Percentiles rank a stretch among this genome's conserved stretches.
Evolutionary conservation across 1,284 basidiomycete species (phyloP).

Genomic region (Singerocomus inundabilis): DNA sequence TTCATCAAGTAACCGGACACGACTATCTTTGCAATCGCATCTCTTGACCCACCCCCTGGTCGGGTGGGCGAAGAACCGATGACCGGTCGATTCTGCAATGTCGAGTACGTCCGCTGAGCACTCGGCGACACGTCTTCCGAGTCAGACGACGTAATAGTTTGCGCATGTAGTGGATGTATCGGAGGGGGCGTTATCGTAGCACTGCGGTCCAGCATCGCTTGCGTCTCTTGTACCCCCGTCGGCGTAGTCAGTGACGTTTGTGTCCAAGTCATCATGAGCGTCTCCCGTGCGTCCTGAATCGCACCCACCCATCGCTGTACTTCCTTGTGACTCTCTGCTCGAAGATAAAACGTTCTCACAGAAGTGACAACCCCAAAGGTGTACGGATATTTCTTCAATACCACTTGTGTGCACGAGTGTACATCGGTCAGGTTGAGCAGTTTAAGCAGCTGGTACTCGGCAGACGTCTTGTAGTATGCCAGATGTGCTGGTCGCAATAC

Average conservation of each 20-base stretch:
- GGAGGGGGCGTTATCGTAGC: slow-evolving; percentile 47
- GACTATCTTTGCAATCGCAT: slow-evolving; percentile 72
- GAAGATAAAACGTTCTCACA: slow-evolving; percentile 90
- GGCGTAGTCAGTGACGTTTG: slow-evolving; percentile 50
- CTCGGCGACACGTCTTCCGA: slow-evolving; percentile 65
- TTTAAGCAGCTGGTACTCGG: slow-evolving; percentile 89
- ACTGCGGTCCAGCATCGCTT: slow-evolving; percentile 26
- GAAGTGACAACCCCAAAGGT: slow-evolving; percentile 93
- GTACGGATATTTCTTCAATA: slow-evolving; percentile 87
- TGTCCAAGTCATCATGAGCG: slow-evolving; percentile 59
- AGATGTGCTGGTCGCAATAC: slow-evolving; percentile 89
- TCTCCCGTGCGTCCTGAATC: slow-evolving; percentile 76
- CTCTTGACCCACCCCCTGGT: slow-evolving; percentile 25
- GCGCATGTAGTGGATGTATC: slow-evolving; percentile 32
- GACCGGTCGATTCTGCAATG: slow-evolving; percentile 40
- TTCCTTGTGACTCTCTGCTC: slow-evolving; percentile 71
- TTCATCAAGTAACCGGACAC: slow-evolving; percentile 95
- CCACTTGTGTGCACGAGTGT: slow-evolving; percentile 86
- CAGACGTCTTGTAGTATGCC: slow-evolving; percentile 95
- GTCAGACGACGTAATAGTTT: slow-evolving; percentile 66
- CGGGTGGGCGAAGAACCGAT: slow-evolving; percentile 43
- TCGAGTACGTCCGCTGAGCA: slow-evolving; percentile 36
- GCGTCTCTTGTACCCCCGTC: slow-evolving; percentile 49
- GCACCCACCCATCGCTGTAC: slow-evolving; percentile 83
- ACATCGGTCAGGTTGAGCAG: slow-evolving; percentile 88